Base-by-base conservation (phyloP, 805 yeast species). In the Wickerhamiella kurtzmanii region DNA sequence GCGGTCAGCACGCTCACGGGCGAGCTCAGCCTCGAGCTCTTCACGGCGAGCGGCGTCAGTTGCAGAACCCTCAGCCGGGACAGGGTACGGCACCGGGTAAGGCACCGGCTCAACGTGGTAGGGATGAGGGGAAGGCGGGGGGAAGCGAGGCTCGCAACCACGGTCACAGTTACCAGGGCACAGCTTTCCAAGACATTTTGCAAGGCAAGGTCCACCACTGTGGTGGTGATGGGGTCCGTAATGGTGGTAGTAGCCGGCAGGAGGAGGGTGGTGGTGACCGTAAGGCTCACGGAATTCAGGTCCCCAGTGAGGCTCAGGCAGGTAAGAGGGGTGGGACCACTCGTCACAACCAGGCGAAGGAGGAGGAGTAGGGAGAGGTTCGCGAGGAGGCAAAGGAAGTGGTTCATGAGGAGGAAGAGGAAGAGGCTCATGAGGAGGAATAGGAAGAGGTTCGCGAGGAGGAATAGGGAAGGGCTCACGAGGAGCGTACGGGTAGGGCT, bases 341-440 rank as follows among this genome's bases (percentile, higher is more conserved):
- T n/a, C n/a, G n/a, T n/a, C n/a, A n/a, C n/a, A n/a, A n/a, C n/a
- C n/a, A n/a, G 5, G 16, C 38, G 15, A 18, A 8, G 38, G 38
- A 35, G 38, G 38, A 8, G 38, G 38, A n/a, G 8, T 6, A 8
- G 38, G 38, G 18, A n/a, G 21, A 32, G 19, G 45, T 28, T 4
- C 17, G 28, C 17, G 9, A 28, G 32, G 37, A 35, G 22, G 35
- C 35, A 42, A n/a, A 39, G n/a, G 48, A 37, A 2, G 44, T n/a
- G n/a, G n/a, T n/a, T n/a, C 35, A 22, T n/a, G 17, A n/a, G 40
- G 37, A 21, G 44, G 41, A 40, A 41, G 22, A 39, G 22, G 20
- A 17, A 15, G 19, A 16, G 15, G 28, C 38, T 18, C 39, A n/a
- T 19, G 44, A 39, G 39, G 25, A 38, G 25, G 35, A 22, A 42